These are phyloP conservation scores for Dalbergia oliveri DNA, from an alignment of 306 rosid species.

Conservation along the genomic window DNA sequence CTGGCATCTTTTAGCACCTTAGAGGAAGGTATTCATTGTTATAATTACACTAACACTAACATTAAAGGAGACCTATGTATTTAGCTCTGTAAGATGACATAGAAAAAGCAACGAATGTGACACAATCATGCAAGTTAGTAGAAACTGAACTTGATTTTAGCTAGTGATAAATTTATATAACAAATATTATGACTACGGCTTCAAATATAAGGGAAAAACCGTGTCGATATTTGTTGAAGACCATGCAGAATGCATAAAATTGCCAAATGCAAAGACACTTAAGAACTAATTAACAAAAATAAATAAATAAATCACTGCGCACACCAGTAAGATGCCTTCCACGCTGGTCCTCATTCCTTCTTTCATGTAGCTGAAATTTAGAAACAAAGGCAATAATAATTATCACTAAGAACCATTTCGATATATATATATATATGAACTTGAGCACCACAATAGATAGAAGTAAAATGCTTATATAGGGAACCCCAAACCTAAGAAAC, in stretches of 20 bases:
- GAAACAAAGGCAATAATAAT: conserved; percentile 29
- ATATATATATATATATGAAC: neutral
- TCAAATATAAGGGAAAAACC: too few species aligned
- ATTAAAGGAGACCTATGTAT: neutral
- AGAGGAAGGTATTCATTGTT: neutral
- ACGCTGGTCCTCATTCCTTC: conserved; percentile 99
- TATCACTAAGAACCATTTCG: neutral
- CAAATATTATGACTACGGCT: neutral
- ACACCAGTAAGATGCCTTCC: conserved; percentile 92
- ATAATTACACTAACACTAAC: neutral
- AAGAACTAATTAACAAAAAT: neutral
- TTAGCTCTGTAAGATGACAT: neutral
- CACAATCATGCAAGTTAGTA: neutral
- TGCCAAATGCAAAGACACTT: neutral
- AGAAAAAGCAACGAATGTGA: neutral
- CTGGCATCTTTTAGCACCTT: neutral
- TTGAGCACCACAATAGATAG: neutral
- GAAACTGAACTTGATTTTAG: neutral
- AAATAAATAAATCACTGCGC: conserved; percentile 9
- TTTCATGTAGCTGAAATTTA: conserved; percentile 81
- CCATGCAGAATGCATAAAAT: neutral
- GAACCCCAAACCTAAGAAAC: conserved; percentile 1
- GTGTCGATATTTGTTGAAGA: neutral
- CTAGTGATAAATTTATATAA: neutral
- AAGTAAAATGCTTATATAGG: neutral